Evolutionary conservation across 352 stramenopile species (phyloP), one percentile per base, ranked within the genome.

Genomic region (Phytophthora megakarya): DNA sequence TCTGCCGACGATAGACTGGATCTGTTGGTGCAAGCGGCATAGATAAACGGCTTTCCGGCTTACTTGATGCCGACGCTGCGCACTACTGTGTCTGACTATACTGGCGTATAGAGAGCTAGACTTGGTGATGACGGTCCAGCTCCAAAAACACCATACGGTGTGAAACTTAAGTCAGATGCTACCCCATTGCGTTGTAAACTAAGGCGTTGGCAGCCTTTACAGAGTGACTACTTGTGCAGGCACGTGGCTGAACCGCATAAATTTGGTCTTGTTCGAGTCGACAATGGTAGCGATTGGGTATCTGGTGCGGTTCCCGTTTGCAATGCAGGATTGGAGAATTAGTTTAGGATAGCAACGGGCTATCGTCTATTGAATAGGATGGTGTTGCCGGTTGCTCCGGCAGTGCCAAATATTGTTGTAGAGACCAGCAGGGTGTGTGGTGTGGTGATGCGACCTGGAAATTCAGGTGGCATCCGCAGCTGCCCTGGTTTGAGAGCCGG

Each of bases 401-500:
- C 54, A 7, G 52, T 65, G 15, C 68, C 52, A 8, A 61, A 71
- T 35, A 40, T 70, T 2, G 37, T 60, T 2, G 62, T 63, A 9
- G 42, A 61, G 3, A 52, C 57, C 3, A 51, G 60, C 12, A 8
- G 51, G 16, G 37, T 69, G 1, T 16, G 32, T 9, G 46, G 35
- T 15, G 47, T 40, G 0, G n/a, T n/a, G n/a, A n/a, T n/a, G n/a
- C n/a, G n/a, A n/a, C n/a, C n/a, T n/a, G n/a, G n/a, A n/a, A n/a
- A n/a, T n/a, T n/a, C n/a, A n/a, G n/a, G n/a, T n/a, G n/a, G n/a
- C n/a, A n/a, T n/a, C n/a, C n/a, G n/a, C n/a, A n/a, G n/a, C n/a
- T n/a, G n/a, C n/a, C n/a, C n/a, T n/a, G n/a, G n/a, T n/a, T n/a
- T n/a, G n/a, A n/a, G n/a, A n/a, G n/a, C n/a, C n/a, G n/a, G n/a